phyloP scores from a whole-genome alignment of 176 grass and related monocot genomes.

The Zea luxurians region DNA sequence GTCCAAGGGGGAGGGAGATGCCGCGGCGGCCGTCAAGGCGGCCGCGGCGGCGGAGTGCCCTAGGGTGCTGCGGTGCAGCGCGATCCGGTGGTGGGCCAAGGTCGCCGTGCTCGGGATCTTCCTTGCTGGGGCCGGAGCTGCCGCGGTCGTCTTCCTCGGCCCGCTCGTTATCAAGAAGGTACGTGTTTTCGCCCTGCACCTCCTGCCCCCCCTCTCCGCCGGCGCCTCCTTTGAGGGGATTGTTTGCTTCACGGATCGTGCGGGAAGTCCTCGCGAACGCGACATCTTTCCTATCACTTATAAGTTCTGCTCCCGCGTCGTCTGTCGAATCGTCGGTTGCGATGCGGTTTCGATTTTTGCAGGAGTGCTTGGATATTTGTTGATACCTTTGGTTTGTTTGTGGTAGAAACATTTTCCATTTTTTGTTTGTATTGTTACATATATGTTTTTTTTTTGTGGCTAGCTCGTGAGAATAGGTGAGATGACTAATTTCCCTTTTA shows the following conservation, averaged over 20 bases:
- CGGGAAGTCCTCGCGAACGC: background rate
- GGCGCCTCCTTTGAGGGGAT: background rate
- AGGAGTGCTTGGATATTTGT: slow-evolving; percentile 19
- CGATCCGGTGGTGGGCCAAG: slow-evolving; percentile 76
- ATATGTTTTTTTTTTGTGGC: background rate
- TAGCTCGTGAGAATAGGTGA: background rate
- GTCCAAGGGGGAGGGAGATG: slow-evolving; percentile 13
- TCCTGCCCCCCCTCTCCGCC: background rate
- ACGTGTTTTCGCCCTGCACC: background rate
- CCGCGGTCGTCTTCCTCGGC: slow-evolving; percentile 55
- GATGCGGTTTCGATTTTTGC: slow-evolving; percentile 25
- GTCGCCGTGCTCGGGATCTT: slow-evolving; percentile 47
- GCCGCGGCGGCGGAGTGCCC: slow-evolving; percentile 43
- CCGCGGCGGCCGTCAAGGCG: slow-evolving; percentile 5
- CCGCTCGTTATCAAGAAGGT: slow-evolving; percentile 65
- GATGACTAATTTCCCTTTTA: background rate
- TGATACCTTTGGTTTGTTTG: background rate
- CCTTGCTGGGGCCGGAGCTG: slow-evolving; percentile 37
- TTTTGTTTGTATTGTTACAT: background rate
- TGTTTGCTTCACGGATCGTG: slow-evolving; percentile 3
- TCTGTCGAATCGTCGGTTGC: background rate
- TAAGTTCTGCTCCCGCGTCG: background rate
- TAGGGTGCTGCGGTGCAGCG: slow-evolving; percentile 44
- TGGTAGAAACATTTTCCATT: background rate
- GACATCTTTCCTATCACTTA: slow-evolving; percentile 10